Percentiles rank a stretch among this genome's conserved stretches.
These are phyloP conservation scores for Myxozyma lipomycoides DNA, from an alignment of 805 yeast genomes.

Conservation along the genomic window DNA sequence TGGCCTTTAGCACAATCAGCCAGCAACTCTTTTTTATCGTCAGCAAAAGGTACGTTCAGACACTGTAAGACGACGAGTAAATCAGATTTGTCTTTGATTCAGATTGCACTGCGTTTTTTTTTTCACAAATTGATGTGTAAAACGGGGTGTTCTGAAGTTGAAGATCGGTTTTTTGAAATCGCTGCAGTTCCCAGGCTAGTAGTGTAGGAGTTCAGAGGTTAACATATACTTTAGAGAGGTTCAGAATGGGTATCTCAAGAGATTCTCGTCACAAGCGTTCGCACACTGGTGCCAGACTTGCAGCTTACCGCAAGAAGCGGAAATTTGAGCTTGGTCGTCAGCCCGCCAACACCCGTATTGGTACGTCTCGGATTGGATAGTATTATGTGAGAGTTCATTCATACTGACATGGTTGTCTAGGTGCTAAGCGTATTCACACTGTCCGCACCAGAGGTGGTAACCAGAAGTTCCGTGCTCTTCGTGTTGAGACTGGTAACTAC, in stretches of 20 bases:
- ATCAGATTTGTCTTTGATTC: no score
- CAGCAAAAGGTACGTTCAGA: no score
- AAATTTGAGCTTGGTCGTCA: conserved; percentile 99
- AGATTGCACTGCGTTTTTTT: no score
- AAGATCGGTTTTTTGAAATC: no score
- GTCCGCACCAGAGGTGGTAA: conserved; percentile 99
- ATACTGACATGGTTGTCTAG: conserved; percentile 5
- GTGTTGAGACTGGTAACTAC: conserved; percentile 94
- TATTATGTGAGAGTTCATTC: background rate
- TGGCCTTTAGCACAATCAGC: no score
- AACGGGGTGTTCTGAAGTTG: no score
- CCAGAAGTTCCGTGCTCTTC: conserved; percentile 99
- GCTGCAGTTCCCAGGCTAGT: no score
- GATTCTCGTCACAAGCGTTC: conserved; percentile 99
- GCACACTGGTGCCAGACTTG: conserved; percentile 99
- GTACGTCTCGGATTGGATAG: conserved; percentile 6
- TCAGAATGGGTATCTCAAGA: conserved; percentile 96
- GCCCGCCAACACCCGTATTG: conserved; percentile 98
- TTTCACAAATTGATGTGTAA: no score
- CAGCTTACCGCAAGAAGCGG: conserved; percentile 99
- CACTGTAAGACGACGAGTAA: no score
- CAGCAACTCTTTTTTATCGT: no score
- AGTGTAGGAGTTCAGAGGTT: no score
- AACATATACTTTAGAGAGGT: conserved; percentile 19
- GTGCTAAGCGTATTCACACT: conserved; percentile 96